Conservation (phyloP, 2,329 filamentous ascomycete species). For the Colletotrichum sojae region DNA sequence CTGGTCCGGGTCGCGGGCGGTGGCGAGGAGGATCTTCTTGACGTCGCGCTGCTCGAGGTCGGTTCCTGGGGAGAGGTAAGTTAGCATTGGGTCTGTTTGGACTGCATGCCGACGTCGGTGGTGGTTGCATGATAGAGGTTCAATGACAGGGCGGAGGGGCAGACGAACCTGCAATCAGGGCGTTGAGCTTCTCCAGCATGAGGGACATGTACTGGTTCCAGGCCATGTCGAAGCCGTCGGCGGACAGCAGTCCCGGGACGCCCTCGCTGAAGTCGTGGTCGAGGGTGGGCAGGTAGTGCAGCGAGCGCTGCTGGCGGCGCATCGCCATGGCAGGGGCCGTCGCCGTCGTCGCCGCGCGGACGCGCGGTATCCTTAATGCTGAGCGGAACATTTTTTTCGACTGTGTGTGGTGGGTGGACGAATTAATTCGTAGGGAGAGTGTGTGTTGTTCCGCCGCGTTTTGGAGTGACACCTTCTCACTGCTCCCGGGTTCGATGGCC, state of each 20-base stretch:
- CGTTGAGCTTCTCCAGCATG: slow-evolving; percentile 83
- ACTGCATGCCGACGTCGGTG: background rate
- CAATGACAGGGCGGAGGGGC: background rate
- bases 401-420: slow-evolving; percentile 43
- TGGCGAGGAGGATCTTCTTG: slow-evolving; percentile 79
- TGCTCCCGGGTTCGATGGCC: slow-evolving; percentile 20
- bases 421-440: background rate
- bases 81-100: slow-evolving; percentile 14
- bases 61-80: slow-evolving; percentile 64
- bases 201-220: slow-evolving; percentile 87
- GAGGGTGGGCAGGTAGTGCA: slow-evolving; percentile 65
- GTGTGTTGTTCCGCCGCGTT: slow-evolving; percentile 25
- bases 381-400: slow-evolving; percentile 63
- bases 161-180: slow-evolving; percentile 76
- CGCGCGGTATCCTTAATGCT: slow-evolving; percentile 66
- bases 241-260: slow-evolving; percentile 79
- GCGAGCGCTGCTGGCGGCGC: slow-evolving; percentile 53
- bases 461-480: slow-evolving; percentile 27
- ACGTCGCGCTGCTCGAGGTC: slow-evolving; percentile 72
- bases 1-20: slow-evolving; percentile 82
- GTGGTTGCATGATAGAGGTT: background rate
- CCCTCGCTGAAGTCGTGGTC: slow-evolving; percentile 63
- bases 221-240: slow-evolving; percentile 78
- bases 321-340: slow-evolving; percentile 44
- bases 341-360: slow-evolving; percentile 49